Base-by-base conservation (phyloP, 345 rosid species). In the Diplotaxis tenuifolia region DNA sequence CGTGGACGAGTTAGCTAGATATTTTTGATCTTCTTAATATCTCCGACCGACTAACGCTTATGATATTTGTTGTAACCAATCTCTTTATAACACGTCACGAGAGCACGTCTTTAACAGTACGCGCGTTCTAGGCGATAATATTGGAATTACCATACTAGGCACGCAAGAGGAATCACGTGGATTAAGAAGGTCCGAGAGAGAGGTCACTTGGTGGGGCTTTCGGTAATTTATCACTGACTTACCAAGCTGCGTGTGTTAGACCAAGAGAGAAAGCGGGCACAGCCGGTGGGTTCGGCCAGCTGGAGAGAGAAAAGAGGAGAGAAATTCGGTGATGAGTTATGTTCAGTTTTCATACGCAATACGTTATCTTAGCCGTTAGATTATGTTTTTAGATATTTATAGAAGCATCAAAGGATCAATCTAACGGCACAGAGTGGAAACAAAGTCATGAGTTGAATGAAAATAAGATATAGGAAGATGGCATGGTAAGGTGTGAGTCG, bases 1-100 rank as follows among this genome's bases (percentile, higher is more conserved):
- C 96, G 92, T 94, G 97, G 97, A 85, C 84, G 82, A 74, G 74
- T 82, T 57, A 73, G 76, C 78, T 68, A 84, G 91, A 91, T 91
- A 86, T 91, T 91, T 89, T 83, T 67, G 82, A 89, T 91, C 83
- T 77, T 71, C 77, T 62, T 79, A 84, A 88, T 82, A 89, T 87
- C 89, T 87, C 16, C 11, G 12, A 69, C 75, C 75, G 70, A 42
- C 75, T 45, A 0, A 2, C 6, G 14, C 2, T 42, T 62, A 6
- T 5, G 20, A 63, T 16, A 62, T 54, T 31, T 49, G 28, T 12
- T 50, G 1, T 19, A 20, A 40, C 77, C 53, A 77, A 52, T 77
- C 8, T 1, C 3, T 4, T 52, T 6, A 0, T 0, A 2, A 32
- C 72, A 77, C 79, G 75, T 70, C 64, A 56, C 7, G 1, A 28